These are phyloP conservation scores for Hansenula sp. DNA, from an alignment of 1,139 yeast genomes.

Conservation along the genomic window DNA sequence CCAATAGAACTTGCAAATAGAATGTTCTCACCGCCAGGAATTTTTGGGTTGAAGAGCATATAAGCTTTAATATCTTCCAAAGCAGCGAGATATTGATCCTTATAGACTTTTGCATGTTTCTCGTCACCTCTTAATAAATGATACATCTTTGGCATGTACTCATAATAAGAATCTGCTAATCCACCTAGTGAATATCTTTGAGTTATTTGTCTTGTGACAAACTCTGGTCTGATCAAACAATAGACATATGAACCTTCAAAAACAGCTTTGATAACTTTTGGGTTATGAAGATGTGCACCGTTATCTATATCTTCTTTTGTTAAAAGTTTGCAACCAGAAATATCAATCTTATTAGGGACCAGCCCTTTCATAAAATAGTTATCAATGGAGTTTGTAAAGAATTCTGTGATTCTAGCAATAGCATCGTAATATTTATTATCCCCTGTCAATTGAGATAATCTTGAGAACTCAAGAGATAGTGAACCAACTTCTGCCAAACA, in stretches of 20 bases:
- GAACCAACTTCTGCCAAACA: constrained; percentile 68
- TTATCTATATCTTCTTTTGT: constrained; percentile 24
- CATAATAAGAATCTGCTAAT: constrained; percentile 66
- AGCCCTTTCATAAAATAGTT: constrained; percentile 34
- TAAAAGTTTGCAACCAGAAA: constrained; percentile 42
- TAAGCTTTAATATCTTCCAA: constrained; percentile 33
- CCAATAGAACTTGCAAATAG: constrained; percentile 20
- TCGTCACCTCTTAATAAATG: constrained; percentile 44
- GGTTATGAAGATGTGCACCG: constrained; percentile 27
- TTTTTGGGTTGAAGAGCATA: constrained; percentile 39
- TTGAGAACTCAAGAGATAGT: constrained; percentile 63
- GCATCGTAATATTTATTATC: constrained; percentile 46
- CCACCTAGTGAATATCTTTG: constrained; percentile 45
- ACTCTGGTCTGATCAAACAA: constrained; percentile 23
- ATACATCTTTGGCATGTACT: constrained; percentile 55
- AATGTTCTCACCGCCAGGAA: constrained; percentile 26
- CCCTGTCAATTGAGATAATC: constrained; percentile 63
- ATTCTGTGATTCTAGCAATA: constrained; percentile 38
- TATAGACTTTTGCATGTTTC: constrained; percentile 12
- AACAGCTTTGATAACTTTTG: constrained; percentile 29
- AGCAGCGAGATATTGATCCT: constrained; percentile 31
- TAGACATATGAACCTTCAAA: constrained; percentile 23
- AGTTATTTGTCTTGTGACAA: constrained; percentile 11
- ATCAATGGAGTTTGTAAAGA: constrained; percentile 30
- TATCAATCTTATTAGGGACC: constrained; percentile 40